Percentiles rank a stretch among this genome's conserved stretches.
phyloP scores from a whole-genome alignment of 352 stramenopile species.

The Phytophthora palmivora region DNA sequence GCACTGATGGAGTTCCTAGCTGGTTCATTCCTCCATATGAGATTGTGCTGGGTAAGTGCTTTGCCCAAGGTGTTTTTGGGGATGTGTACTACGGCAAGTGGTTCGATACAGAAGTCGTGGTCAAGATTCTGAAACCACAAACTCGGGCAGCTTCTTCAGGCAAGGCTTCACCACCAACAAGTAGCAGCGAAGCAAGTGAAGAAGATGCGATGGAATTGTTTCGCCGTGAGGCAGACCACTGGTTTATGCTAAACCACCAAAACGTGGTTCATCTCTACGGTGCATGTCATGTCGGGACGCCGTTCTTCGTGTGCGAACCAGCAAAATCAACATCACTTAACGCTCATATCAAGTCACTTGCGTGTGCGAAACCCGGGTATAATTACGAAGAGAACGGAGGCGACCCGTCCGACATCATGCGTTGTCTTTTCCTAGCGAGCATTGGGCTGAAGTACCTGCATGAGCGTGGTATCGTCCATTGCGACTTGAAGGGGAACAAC shows the following conservation, averaged over 20 bases:
- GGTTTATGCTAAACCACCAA: slow-evolving; percentile 42
- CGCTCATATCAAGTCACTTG: slow-evolving; percentile 26
- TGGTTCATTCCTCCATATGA: slow-evolving; percentile 45
- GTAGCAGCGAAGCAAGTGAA: slow-evolving; percentile 7
- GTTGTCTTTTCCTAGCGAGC: slow-evolving; percentile 27
- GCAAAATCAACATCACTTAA: slow-evolving; percentile 29
- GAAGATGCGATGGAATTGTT: slow-evolving; percentile 35
- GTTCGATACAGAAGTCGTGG: slow-evolving; percentile 39
- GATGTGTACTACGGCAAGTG: slow-evolving; percentile 39
- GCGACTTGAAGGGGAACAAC: slow-evolving; percentile 48
- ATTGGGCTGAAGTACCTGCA: slow-evolving; percentile 48
- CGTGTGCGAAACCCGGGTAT: slow-evolving; percentile 9
- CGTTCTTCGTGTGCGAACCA: slow-evolving; percentile 42
- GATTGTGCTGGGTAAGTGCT: slow-evolving; percentile 21
- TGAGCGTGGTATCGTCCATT: slow-evolving; percentile 38
- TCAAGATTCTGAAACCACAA: slow-evolving; percentile 34
- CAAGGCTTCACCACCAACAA: slow-evolving; percentile 14
- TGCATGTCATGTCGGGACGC: slow-evolving; percentile 36
- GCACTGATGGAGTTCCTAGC: slow-evolving; percentile 20
- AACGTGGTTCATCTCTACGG: slow-evolving; percentile 45
- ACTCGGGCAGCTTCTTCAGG: background rate
- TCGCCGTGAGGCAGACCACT: slow-evolving; percentile 34
- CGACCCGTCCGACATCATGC: slow-evolving; percentile 31
- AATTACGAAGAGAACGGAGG: slow-evolving; percentile 24
- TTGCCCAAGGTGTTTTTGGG: slow-evolving; percentile 27